Evolutionary conservation across 2,329 filamentous ascomycete genomes (phyloP).

Genomic region (Pseudogymnoascus sp.): DNA sequence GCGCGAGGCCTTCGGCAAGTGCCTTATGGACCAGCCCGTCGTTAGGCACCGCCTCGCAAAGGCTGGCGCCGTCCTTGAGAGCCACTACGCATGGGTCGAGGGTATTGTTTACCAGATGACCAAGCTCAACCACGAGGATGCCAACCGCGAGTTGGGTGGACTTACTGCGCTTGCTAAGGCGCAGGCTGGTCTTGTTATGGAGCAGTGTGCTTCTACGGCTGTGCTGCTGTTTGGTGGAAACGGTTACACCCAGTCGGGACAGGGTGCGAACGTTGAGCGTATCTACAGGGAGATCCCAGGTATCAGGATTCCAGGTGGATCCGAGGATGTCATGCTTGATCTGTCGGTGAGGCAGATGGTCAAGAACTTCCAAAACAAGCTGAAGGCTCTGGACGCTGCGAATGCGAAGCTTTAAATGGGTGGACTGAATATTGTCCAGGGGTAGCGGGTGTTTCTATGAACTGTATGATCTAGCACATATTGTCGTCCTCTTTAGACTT

Average conservation of each 20-base stretch:
- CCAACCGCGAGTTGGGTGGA: conserved; percentile 59
- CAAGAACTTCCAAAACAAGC: conserved; percentile 58
- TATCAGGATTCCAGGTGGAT: conserved; percentile 57
- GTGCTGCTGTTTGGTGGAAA: conserved; percentile 67
- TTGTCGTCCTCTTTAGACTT: background rate
- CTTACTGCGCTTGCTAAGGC: conserved; percentile 67
- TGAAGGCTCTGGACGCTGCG: conserved; percentile 39
- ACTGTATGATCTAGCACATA: background rate
- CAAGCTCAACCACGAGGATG: conserved; percentile 49
- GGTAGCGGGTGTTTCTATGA: background rate
- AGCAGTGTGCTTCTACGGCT: conserved; percentile 62
- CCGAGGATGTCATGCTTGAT: conserved; percentile 67
- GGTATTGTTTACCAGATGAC: conserved; percentile 62
- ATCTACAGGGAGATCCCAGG: conserved; percentile 59
- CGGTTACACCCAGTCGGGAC: conserved; percentile 61
- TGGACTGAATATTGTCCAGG: background rate
- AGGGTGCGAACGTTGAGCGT: conserved; percentile 65
- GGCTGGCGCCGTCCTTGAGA: conserved; percentile 59
- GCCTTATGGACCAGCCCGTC: conserved; percentile 66
- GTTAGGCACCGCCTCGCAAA: conserved; percentile 65
- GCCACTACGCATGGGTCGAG: conserved; percentile 65
- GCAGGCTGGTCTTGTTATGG: conserved; percentile 62
- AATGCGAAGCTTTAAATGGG: background rate
- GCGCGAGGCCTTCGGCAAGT: conserved; percentile 59
- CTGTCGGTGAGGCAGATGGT: conserved; percentile 62